Conservation (phyloP, 768 basidiomycete species). For the Psilocybe cubensis region DNA sequence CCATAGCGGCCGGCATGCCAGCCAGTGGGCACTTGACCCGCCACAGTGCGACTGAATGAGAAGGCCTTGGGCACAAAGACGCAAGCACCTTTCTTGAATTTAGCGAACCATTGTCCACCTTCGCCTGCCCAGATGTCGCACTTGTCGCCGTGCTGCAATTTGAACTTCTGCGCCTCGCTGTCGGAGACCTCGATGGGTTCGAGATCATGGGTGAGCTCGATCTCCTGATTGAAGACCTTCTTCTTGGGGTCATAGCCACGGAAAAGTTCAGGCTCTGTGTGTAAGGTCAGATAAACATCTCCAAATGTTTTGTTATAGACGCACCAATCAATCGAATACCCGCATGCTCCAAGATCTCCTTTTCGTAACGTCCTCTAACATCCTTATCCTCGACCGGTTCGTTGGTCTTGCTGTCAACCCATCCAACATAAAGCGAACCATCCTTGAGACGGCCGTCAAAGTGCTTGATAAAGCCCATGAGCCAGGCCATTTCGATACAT, state of each 20-base stretch:
- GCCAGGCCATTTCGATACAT: constrained; percentile 99
- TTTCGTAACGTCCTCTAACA: constrained; percentile 90
- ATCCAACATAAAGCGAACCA: constrained; percentile 92
- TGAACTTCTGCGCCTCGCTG: constrained; percentile 92
- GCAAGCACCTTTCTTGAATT: constrained; percentile 97
- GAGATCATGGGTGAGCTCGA: constrained; percentile 95
- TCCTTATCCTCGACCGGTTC: constrained; percentile 99
- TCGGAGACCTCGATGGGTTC: constrained; percentile 95
- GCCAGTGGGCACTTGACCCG: constrained; percentile 95
- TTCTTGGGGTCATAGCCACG: constrained; percentile 97
- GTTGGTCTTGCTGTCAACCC: constrained; percentile 93
- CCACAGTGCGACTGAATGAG: constrained; percentile 92
- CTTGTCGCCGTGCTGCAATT: constrained; percentile 94
- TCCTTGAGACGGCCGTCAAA: constrained; percentile 96
- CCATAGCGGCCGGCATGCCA: constrained; percentile 98
- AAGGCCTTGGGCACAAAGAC: constrained; percentile 94
- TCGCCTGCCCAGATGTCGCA: constrained; percentile 94
- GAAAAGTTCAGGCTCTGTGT: constrained; percentile 93
- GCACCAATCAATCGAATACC: constrained; percentile 94
- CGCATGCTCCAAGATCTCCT: constrained; percentile 88
- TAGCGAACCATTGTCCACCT: constrained; percentile 96
- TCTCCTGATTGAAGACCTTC: constrained; percentile 96
- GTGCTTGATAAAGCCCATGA: constrained; percentile 99
- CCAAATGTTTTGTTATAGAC: constrained; percentile 21
- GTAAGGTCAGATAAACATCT: constrained; percentile 6